Conservation (phyloP, 2,329 filamentous ascomycete species). For the Amauroascus niger region DNA sequence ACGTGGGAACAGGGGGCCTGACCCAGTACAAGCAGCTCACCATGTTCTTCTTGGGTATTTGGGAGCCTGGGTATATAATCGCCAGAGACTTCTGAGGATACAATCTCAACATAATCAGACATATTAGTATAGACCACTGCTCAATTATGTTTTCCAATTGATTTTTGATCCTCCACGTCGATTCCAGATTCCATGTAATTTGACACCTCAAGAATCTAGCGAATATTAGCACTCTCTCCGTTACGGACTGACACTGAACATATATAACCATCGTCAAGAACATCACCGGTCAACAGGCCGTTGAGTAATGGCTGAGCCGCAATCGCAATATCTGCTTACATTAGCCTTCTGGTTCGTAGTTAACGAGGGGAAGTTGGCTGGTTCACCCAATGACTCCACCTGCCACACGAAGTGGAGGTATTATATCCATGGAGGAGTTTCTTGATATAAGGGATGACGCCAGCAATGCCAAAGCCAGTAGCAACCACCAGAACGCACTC, state of each 20-base stretch:
- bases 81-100: conserved; percentile 20
- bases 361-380: neutral
- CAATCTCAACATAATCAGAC: conserved; percentile 19
- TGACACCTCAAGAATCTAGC: conserved; percentile 23
- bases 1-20: conserved; percentile 10
- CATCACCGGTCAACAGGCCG: conserved; percentile 21
- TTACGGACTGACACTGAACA: conserved; percentile 6
- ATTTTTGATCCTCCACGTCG: conserved; percentile 13
- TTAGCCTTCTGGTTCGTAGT: neutral
- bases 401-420: conserved; percentile 26
- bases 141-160: conserved; percentile 19
- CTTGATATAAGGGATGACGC: conserved; percentile 26
- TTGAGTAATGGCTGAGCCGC: conserved; percentile 19
- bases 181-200: conserved; percentile 21
- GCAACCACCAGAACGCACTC: conserved; percentile 27
- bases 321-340: conserved; percentile 17
- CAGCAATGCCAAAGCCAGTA: conserved; percentile 25
- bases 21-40: conserved; percentile 19
- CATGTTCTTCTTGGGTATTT: conserved; percentile 19
- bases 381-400: conserved; percentile 18
- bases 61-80: conserved; percentile 20
- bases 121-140: conserved; percentile 20
- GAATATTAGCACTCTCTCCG: conserved; percentile 9
- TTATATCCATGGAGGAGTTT: conserved; percentile 26
- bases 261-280: conserved; percentile 18